phyloP scores from a whole-genome alignment of 345 rosid genomes.

The Physaria fendleri region DNA sequence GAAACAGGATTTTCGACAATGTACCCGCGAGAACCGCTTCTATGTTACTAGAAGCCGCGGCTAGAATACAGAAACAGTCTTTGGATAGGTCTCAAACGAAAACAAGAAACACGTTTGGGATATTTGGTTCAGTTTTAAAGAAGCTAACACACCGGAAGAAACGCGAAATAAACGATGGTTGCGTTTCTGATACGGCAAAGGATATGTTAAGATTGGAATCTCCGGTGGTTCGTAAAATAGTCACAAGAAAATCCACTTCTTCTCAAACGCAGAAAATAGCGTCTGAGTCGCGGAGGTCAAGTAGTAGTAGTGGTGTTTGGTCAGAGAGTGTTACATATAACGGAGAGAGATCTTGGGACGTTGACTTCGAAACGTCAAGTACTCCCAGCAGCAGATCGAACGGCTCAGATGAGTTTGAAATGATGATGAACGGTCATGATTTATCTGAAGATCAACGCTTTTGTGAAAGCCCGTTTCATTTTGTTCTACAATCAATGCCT shows the following conservation, averaged over 20 bases:
- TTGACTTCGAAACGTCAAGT: too few species aligned
- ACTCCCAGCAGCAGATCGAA: conserved; percentile 39
- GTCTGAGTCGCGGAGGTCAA: conserved; percentile 41
- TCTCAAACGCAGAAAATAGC: conserved; percentile 26
- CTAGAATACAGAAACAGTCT: conserved; percentile 58
- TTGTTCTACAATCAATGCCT: conserved; percentile 48
- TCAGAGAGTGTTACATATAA: too few species aligned
- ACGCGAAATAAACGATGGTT: conserved; percentile 29
- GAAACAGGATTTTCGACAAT: conserved; percentile 49
- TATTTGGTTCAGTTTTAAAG: conserved; percentile 60
- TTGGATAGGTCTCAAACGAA: conserved; percentile 34
- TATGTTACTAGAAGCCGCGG: conserved; percentile 72
- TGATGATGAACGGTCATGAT: conserved; percentile 23
- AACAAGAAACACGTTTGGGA: conserved; percentile 39
- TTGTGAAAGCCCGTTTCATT: conserved; percentile 69
- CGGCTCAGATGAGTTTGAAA: conserved; percentile 31
- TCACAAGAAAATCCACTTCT: conserved; percentile 11
- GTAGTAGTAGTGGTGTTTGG: conserved; percentile 55
- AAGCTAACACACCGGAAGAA: conserved; percentile 43
- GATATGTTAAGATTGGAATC: too few species aligned
- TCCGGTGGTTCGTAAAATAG: conserved; percentile 35
- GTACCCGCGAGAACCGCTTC: conserved; percentile 67
- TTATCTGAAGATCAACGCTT: too few species aligned
- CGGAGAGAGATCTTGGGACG: too few species aligned
- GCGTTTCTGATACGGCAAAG: conserved; percentile 33